These are phyloP conservation scores for Hanseniaspora pseudoguilliermondii DNA, from an alignment of 805 yeast species.

Conservation along the genomic window DNA sequence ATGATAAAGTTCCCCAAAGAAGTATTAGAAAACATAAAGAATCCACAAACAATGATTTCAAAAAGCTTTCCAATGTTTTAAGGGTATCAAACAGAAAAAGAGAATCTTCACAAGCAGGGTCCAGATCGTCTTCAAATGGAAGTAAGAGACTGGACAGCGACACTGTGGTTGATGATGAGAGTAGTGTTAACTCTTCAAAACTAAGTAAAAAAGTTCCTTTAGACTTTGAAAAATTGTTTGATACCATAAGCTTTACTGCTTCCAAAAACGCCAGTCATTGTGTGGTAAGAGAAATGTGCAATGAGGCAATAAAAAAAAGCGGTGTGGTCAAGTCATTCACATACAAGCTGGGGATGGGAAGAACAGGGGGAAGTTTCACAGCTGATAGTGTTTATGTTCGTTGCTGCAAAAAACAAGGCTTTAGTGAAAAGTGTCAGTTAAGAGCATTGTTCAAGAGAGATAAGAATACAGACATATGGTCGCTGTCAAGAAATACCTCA, in stretches of 20 bases:
- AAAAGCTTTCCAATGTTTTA: not conserved
- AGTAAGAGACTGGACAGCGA: not conserved
- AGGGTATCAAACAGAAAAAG: not conserved
- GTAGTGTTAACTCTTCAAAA: not conserved
- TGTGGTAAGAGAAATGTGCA: not conserved
- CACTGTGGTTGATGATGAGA: not conserved
- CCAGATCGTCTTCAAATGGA: not conserved
- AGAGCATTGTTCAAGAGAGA: slow-evolving; percentile 6
- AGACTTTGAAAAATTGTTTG: not conserved
- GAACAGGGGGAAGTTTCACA: not conserved
- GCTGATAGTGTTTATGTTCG: slow-evolving; percentile 5
- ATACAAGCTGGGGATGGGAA: slow-evolving; percentile 5
- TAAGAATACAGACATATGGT: not conserved
- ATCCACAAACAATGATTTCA: not conserved
- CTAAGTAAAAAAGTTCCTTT: not conserved
- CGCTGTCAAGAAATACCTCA: not conserved
- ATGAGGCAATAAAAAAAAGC: not conserved
- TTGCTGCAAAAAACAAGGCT: not conserved
- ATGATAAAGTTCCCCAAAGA: not conserved
- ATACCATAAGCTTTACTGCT: not conserved
- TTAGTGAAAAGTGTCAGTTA: not conserved
- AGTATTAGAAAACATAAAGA: not conserved
- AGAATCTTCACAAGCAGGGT: not conserved
- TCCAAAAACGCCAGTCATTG: not conserved
- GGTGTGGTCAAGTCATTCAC: slow-evolving; percentile 3